These are phyloP conservation scores for Ceratobasidium sp. DNA, from an alignment of 1,284 basidiomycete genomes.

Conservation along the genomic window DNA sequence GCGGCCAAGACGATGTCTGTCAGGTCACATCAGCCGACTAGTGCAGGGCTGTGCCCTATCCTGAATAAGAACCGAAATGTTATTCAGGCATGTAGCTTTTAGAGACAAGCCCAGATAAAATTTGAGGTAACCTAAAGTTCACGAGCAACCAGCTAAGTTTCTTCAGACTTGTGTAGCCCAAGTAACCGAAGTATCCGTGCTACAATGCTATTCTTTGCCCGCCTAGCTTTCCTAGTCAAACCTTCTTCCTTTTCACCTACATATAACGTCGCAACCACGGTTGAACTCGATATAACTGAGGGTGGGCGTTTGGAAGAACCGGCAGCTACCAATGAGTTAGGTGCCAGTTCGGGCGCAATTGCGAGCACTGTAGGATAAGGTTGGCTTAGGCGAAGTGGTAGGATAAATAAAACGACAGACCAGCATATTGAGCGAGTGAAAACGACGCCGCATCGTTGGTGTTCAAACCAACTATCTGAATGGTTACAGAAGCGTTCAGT, in stretches of 20 bases:
- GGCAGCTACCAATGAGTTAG: constrained; percentile 24
- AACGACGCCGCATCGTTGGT: constrained; percentile 61
- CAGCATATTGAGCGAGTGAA: constrained; percentile 59
- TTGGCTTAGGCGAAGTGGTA: not conserved
- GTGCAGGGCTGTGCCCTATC: not conserved
- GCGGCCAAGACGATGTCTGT: too few species aligned
- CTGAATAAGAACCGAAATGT: not conserved
- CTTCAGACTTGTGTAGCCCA: constrained; percentile 6
- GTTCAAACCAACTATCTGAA: constrained; percentile 59
- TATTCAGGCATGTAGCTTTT: not conserved
- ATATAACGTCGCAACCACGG: constrained; percentile 14
- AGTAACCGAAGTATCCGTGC: constrained; percentile 15
- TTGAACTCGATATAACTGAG: constrained; percentile 21
- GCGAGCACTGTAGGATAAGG: constrained; percentile 54
- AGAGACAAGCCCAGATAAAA: not conserved
- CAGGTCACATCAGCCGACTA: not conserved
- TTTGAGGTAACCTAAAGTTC: not conserved
- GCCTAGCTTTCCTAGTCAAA: not conserved
- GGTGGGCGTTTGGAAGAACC: constrained; percentile 3
- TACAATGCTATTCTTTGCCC: not conserved
- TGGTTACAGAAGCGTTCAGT: not conserved
- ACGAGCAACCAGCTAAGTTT: not conserved
- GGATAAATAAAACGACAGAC: not conserved
- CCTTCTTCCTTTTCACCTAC: not conserved
- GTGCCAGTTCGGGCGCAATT: constrained; percentile 50